These are phyloP conservation scores for Saccharomyces hybrid DNA, from an alignment of 1,139 yeast genomes.

Conservation along the genomic window DNA sequence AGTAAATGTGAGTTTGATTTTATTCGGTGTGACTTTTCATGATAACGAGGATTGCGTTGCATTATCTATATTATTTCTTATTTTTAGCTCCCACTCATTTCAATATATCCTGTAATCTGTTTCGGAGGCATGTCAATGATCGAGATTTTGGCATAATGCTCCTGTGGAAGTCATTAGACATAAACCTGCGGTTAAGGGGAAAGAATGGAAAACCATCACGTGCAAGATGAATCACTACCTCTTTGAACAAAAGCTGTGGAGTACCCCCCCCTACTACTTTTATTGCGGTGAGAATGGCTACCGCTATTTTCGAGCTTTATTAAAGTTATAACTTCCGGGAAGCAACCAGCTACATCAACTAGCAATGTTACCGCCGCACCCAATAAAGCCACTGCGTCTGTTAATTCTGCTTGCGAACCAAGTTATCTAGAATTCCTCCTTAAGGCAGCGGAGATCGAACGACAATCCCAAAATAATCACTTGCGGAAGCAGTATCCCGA, in stretches of 20 bases:
- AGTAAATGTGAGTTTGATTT: neutral
- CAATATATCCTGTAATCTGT: too few species aligned
- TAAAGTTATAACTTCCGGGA: too few species aligned
- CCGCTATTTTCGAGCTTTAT: too few species aligned
- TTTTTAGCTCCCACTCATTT: too few species aligned
- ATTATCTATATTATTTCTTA: too few species aligned
- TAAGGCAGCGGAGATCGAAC: neutral
- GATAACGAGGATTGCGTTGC: neutral
- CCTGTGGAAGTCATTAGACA: neutral
- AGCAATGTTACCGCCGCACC: too few species aligned
- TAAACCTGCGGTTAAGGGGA: neutral
- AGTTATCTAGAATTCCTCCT: neutral
- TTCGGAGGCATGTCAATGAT: neutral
- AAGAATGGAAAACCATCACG: neutral
- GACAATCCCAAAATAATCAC: neutral
- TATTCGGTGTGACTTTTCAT: neutral
- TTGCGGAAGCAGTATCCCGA: neutral
- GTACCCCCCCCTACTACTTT: too few species aligned
- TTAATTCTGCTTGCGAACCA: neutral
- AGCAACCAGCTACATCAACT: too few species aligned
- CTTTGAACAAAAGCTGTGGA: too few species aligned
- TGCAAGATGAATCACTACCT: neutral
- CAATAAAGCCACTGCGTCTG: too few species aligned
- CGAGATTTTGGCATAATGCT: neutral
- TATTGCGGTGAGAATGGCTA: too few species aligned